Evolutionary conservation across 2,329 filamentous ascomycete genomes (phyloP), one percentile per base, ranked within the genome.

Genomic region (Fragosphaeria purpurea): DNA sequence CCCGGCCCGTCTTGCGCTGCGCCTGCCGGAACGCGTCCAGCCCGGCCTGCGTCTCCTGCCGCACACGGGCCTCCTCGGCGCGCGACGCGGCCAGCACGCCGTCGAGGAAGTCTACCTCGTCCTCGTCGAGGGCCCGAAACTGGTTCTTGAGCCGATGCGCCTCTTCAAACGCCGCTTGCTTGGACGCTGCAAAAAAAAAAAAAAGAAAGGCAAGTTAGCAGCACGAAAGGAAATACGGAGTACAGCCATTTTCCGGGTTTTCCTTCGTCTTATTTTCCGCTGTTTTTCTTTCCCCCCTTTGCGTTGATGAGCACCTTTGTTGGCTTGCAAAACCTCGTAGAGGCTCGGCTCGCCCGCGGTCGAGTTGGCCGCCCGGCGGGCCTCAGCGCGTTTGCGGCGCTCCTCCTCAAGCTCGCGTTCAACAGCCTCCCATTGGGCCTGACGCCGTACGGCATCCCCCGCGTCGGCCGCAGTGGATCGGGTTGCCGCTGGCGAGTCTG

Each of bases 121-220:
- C 85, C 53, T 88, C 85, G 62, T 91, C 83, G 34, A 93, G 73
- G 4, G 83, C 74, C 40, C 83, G 79, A 63, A 89, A 90, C 68
- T 91, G 87, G 60, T 91, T 86, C 61, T 80, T 79, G 48, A 91
- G 70, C 56, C 76, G 76, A 55, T 75, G 77, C 55, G 82, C 74
- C 65, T 91, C 86, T 64, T 89, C 86, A 64, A 89, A 88, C 7
- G 83, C 85, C 22, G 86, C 86, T 68, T 91, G 85, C 66, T 90
- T 91, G 52, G 85, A 85, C 56, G 82, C 86, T 85, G 51, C 5
- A 11, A 45, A 31, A 37, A 47, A 48, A 42, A 32, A 33, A 46
- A 53, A 46, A 50, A 50, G 39, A 35, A 46, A 51, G 52, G 22
- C 42, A 41, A 22, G 22, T 22, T 22, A 22, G 22, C 22, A 22